A percentile compares a stretch with the other conserved stretches of the same genome.
phyloP scores from a whole-genome alignment of 2,329 filamentous ascomycete species.

The Hymenoscyphus scutula region DNA sequence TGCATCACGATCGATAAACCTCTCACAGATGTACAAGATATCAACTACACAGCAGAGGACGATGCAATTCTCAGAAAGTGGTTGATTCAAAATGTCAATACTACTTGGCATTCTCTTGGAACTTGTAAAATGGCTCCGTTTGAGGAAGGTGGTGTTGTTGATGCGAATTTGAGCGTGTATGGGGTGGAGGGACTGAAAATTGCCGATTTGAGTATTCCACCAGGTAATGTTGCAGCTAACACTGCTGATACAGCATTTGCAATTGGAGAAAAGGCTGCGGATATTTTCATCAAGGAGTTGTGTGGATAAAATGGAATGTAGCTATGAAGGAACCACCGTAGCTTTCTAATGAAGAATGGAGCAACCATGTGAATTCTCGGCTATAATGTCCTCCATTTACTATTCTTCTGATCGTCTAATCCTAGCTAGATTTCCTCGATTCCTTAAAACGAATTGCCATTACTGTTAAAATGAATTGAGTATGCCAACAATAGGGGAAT shows the following conservation, averaged over 20 bases:
- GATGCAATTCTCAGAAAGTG: slow-evolving; percentile 40
- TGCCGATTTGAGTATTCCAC: slow-evolving; percentile 40
- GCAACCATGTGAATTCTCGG: no score
- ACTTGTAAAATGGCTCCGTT: slow-evolving; percentile 40
- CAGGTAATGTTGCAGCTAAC: slow-evolving; percentile 43
- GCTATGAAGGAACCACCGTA: no score
- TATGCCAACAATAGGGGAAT: no score
- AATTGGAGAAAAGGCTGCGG: slow-evolving; percentile 40
- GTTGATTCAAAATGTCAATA: slow-evolving; percentile 38
- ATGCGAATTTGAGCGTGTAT: slow-evolving; percentile 37
- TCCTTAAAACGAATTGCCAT: no score
- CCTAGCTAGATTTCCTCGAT: no score
- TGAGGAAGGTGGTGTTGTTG: slow-evolving; percentile 38
- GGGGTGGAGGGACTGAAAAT: slow-evolving; percentile 40
- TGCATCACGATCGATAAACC: slow-evolving; percentile 5
- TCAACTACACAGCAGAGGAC: slow-evolving; percentile 33
- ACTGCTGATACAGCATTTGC: slow-evolving; percentile 43
- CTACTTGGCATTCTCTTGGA: slow-evolving; percentile 40
- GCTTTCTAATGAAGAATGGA: no score
- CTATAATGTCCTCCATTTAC: no score
- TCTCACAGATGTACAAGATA: slow-evolving; percentile 33
- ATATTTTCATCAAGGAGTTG: slow-evolving; percentile 38
- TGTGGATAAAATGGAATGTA: not conserved
- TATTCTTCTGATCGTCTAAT: no score
- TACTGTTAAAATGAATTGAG: no score